phyloP scores from a whole-genome alignment of 768 basidiomycete species.

The Russula sp. region DNA sequence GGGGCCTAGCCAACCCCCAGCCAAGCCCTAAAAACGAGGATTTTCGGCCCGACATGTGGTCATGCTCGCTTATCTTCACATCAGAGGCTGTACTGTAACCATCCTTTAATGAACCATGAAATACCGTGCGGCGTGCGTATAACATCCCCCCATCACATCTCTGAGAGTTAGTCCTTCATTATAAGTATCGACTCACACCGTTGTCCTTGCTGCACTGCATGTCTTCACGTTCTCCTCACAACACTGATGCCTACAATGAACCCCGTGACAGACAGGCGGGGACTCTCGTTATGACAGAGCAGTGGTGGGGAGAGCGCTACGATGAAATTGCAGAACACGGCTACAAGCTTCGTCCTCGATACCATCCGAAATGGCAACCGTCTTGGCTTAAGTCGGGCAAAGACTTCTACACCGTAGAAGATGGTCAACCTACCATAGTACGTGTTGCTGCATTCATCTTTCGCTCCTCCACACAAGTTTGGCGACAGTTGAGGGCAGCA shows the following conservation, averaged over 20 bases:
- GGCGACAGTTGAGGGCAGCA: conserved; percentile 4
- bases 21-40: too few species aligned
- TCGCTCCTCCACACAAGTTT: background rate
- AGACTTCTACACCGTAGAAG: conserved; percentile 12
- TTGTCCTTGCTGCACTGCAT: background rate
- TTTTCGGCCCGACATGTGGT: background rate
- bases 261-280: background rate
- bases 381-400: conserved; percentile 12
- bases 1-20: background rate
- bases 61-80: background rate
- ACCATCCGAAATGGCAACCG: conserved; percentile 11
- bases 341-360: conserved; percentile 18
- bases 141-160: too few species aligned
- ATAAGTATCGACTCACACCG: background rate
- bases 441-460: background rate
- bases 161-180: background rate
- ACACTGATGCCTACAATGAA: background rate
- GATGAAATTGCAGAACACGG: background rate
- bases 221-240: background rate
- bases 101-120: too few species aligned
- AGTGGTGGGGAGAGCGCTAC: conserved; percentile 14
- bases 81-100: too few species aligned
- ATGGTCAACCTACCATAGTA: conserved; percentile 16
- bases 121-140: too few species aligned
- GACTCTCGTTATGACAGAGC: conserved; percentile 10